Evolutionary conservation across 805 yeast species (phyloP), one percentile per base, ranked within the genome.

Genomic region (Myxozyma geophila): DNA sequence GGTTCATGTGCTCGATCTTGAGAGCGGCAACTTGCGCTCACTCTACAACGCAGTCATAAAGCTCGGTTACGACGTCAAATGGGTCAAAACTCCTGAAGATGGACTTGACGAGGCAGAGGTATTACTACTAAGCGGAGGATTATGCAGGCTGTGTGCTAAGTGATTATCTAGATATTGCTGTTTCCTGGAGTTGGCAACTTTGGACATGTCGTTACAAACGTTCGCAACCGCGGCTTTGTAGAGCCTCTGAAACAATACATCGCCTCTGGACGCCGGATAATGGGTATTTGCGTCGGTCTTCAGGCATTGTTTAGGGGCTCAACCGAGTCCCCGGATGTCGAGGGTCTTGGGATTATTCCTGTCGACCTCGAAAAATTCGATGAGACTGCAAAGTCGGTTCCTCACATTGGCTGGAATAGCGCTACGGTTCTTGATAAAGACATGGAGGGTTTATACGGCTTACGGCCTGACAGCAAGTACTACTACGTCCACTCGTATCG

Each of bases 231-330:
- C 62, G 84, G 86, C 0, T 85, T 93, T 64, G 85, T 81, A 13
- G 82, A 79, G 43, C 96, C 96, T 0, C 77, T 96, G 33, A 78
- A 77, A 58, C 75, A 82, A 51, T 92, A 90, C 71, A 86, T 92
- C 43, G 76, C 79, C 7, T 79, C 88, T n/a, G 97, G 97, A 1
- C 85, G 85, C 71, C 90, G 96, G 15, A 78, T 95, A 36, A 90
- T 95, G 97, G 99, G 99, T 6, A 90, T 95, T 67, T 95, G 99
- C 79, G 98, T 95, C 49, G 99, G 99, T 7, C 79, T 95, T 60
- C 99, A 95, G 75, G 82, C 97, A 1, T 80, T 95, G 43, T 91
- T 93, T 72, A 76, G 76, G 17, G 85, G 86, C 1, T 88, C 96
- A 56, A 89, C 82, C 64, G 99, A 95, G 74, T 82, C 87, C 55